Conservation (phyloP, 441 rosid species). For the Brassica balearica region DNA sequence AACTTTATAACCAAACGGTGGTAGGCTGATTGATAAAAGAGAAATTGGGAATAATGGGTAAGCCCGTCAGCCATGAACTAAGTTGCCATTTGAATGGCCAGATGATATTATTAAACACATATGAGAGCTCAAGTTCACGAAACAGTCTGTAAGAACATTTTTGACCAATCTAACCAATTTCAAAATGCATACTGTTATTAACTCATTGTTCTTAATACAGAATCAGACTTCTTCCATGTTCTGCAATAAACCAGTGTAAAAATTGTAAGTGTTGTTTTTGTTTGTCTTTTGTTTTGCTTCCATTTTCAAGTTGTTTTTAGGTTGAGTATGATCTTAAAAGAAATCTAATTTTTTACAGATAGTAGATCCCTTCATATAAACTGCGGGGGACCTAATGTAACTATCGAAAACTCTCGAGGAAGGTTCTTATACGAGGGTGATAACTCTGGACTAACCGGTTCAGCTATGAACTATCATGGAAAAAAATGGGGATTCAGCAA, state of each 20-base stretch:
- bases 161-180: not conserved
- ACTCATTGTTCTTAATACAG: constrained; percentile 33
- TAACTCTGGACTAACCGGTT: constrained; percentile 23
- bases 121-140: constrained; percentile 37
- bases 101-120: constrained; percentile 32
- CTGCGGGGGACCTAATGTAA: constrained; percentile 50
- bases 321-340: constrained; percentile 4
- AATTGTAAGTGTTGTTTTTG: constrained; percentile 27
- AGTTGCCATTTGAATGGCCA: too few relatives aligned
- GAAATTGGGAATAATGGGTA: too few relatives aligned
- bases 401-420: constrained; percentile 34
- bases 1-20: too few relatives aligned
- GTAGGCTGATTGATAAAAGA: too few relatives aligned
- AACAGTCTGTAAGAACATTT: constrained; percentile 46
- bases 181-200: not conserved
- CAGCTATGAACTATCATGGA: constrained; percentile 26
- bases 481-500: constrained; percentile 60
- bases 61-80: too few relatives aligned
- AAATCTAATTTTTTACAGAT: constrained; percentile 21
- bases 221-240: constrained; percentile 43
- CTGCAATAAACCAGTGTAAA: constrained; percentile 30
- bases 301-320: not conserved
- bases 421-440: constrained; percentile 51
- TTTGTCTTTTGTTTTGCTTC: not conserved
- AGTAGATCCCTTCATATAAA: constrained; percentile 44